Base-by-base conservation (phyloP, 2,329 filamentous ascomycete species). In the Chaetomium strumarium region DNA sequence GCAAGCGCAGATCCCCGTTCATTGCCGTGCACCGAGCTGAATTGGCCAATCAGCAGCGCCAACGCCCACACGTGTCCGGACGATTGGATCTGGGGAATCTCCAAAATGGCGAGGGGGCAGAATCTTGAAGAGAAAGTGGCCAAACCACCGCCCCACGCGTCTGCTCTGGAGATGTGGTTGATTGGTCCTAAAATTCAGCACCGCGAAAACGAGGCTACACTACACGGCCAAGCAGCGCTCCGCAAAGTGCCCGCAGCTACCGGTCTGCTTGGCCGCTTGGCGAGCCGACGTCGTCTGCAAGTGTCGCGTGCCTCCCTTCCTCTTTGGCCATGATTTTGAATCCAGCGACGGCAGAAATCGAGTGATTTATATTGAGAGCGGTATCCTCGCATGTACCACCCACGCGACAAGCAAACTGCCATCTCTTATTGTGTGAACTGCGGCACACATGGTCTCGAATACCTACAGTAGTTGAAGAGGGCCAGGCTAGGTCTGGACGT, bases 281-380 rank as follows among this genome's bases (percentile, higher is more conserved):
- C 24, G 24, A 24, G 7, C 24, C 24, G 7, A 24, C 7, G 24
- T 24, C 24, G 24, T 24, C 24, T 16, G 13, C 13, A 19, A 50
- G 40, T 49, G 49, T 52, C 50, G 50, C 43, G 50, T 52, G 50
- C 43, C 50, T 17, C 11, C 50, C 14, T 52, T 52, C 50, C 44
- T 14, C 5, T 24, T 41, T 41, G 5, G 14, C 20, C 17, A 20
- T 24, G 4, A 7, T 7, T 7, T 24, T 7, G 24, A 24, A 24
- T 24, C 24, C 24, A 24, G 24, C n/a, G n/a, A n/a, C n/a, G n/a
- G n/a, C n/a, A n/a, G n/a, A n/a, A n/a, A n/a, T n/a, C n/a, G n/a
- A n/a, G n/a, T n/a, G n/a, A n/a, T n/a, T n/a, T n/a, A n/a, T n/a
- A n/a, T n/a, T n/a, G n/a, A n/a, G n/a, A n/a, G n/a, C n/a, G n/a